phyloP scores from a whole-genome alignment of 2,329 filamentous ascomycete species.

The Colletotrichum theobromicola region DNA sequence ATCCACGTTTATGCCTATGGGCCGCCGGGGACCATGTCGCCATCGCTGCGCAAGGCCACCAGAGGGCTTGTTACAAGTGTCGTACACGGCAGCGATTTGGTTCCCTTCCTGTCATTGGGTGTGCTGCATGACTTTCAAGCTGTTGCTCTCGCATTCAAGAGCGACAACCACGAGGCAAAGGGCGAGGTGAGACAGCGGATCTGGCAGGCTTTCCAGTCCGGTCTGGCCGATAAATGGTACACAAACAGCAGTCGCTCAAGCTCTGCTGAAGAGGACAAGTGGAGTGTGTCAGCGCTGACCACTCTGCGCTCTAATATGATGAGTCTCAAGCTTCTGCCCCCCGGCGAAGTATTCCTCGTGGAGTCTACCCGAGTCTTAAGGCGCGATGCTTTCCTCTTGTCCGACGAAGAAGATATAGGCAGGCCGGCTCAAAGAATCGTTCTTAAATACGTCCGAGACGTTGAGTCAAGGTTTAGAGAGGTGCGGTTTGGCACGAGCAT shows the following conservation, averaged over 20 bases:
- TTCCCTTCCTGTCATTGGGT: slow-evolving; percentile 76
- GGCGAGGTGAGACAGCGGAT: slow-evolving; percentile 70
- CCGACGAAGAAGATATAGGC: slow-evolving; percentile 57
- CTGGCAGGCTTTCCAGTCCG: slow-evolving; percentile 68
- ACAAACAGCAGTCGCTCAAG: slow-evolving; percentile 35
- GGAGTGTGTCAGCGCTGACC: slow-evolving; percentile 72
- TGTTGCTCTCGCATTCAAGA: slow-evolving; percentile 74
- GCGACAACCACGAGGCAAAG: slow-evolving; percentile 71
- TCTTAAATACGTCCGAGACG: slow-evolving; percentile 73
- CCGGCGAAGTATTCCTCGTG: slow-evolving; percentile 77
- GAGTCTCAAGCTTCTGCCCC: slow-evolving; percentile 73
- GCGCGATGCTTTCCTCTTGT: slow-evolving; percentile 64
- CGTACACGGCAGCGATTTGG: slow-evolving; percentile 75
- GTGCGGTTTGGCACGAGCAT: slow-evolving; percentile 75
- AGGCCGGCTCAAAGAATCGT: slow-evolving; percentile 72
- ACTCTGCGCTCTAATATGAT: slow-evolving; percentile 71
- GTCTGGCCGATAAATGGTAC: slow-evolving; percentile 67
- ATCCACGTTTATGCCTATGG: slow-evolving; percentile 85
- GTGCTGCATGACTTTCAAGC: slow-evolving; percentile 78
- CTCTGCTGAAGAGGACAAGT: slow-evolving; percentile 65
- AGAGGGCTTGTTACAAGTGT: slow-evolving; percentile 77
- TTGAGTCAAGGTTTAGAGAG: slow-evolving; percentile 73
- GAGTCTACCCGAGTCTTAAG: slow-evolving; percentile 72
- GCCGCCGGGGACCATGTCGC: slow-evolving; percentile 74
- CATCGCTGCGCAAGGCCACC: slow-evolving; percentile 71